Evolutionary conservation across 2,329 filamentous ascomycete species (phyloP).

Genomic region (Penicillium sp.): DNA sequence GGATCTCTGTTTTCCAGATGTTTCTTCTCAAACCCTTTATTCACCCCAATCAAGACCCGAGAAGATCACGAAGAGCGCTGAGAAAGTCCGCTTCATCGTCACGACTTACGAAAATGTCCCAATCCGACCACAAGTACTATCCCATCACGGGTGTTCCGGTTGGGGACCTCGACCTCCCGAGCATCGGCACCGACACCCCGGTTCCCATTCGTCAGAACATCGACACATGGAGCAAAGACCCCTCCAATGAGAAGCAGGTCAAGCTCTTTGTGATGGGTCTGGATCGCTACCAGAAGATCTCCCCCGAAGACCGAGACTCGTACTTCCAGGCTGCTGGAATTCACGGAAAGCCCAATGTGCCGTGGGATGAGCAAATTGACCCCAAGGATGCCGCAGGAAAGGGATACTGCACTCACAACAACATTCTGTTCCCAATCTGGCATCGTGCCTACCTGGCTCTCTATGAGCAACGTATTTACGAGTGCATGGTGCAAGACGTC

Average conservation of each 20-base stretch:
- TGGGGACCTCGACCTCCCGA: neutral
- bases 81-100: neutral
- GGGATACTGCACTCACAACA: conserved; percentile 79
- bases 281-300: conserved; percentile 12
- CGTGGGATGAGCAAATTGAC: conserved; percentile 15
- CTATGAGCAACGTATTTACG: conserved; percentile 55
- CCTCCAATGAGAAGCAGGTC: conserved; percentile 17
- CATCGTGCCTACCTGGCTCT: conserved; percentile 77
- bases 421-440: conserved; percentile 78
- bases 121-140: conserved; percentile 4
- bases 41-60: neutral
- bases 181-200: neutral
- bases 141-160: conserved; percentile 4
- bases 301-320: conserved; percentile 6
- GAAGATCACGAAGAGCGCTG: neutral
- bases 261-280: conserved; percentile 19
- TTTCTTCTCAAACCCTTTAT: conserved; percentile 4
- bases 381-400: conserved; percentile 20
- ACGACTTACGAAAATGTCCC: neutral
- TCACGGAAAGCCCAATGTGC: conserved; percentile 12
- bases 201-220: conserved; percentile 19
- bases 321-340: conserved; percentile 16
- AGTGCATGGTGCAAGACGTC: conserved; percentile 38
- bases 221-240: conserved; percentile 18
- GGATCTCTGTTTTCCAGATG: neutral